Evolutionary conservation across 768 basidiomycete species (phyloP), one percentile per base, ranked within the genome.

Genomic region (Psilocybe subaeruginosa): DNA sequence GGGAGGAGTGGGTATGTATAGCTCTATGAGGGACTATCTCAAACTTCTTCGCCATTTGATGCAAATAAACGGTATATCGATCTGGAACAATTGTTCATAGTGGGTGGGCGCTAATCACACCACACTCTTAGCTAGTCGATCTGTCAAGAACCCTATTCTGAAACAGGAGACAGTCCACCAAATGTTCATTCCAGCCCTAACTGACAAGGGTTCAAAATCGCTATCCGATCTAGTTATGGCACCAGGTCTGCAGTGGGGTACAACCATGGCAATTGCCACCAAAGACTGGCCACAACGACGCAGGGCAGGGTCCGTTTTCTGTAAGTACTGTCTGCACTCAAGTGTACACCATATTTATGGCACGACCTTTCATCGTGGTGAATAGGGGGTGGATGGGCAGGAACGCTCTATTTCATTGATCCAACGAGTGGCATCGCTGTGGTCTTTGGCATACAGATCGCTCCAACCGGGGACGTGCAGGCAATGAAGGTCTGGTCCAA

Each of bases 41-140:
- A 63, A 70, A 43, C 63, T 77, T 33, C 66, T 75, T 35, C 72
- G 70, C 9, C 75, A 77, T 59, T 52, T 77, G 5, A 59, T 77
- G n/a, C 72, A 73, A 52, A 68, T 76, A 19, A 64, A 75, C 54
- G 68, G 73, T 70, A 65, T 27, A 50, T 47, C 19, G 9, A 14
- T 33, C 4, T 11, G 41, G 30, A 47, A 45, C 16, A 23, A 33
- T 47, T 50, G 23, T 37, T 41, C 35, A 16, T 43, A n/a, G 14
- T 43, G n/a, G 4, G 41, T 43, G 41, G 33, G 39, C 35, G 30
- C 49, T 62, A 29, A 60, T 61, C 30, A 54, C 29, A 30, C 9
- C 14, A 35, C 3, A 49, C 30, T 29, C 48, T 37, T 53, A 76
- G 72, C 61, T 53, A 72, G 71, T 14, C 45, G 35, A 46, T 14